Base-by-base conservation (phyloP, 805 yeast species). In the baker's yeast (Saccharomyces cerevisiae) region DNA sequence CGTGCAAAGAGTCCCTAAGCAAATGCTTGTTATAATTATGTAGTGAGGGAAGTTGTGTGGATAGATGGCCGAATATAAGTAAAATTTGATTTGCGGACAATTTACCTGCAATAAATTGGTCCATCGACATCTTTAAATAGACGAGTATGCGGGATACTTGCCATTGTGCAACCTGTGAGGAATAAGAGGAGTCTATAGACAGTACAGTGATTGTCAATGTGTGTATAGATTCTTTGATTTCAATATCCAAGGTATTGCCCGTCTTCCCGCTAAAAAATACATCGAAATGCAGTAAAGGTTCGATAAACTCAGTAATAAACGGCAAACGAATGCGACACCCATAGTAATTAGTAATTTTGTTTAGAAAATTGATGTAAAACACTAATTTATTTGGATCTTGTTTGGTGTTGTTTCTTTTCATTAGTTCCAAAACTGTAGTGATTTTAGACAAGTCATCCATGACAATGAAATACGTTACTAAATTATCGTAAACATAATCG, bases 51-150 rank as follows among this genome's bases (percentile, higher is more conserved):
- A 60, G 22, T 11, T 53, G 55, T 1, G 59, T 49, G 3, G 63
- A 53, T 48, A 68, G 49, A 24, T 49, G 52, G 48, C 55, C 54
- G 41, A 51, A 60, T 13, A 68, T 57, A 10, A 60, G 48, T 0
- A 58, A 21, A 4, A 67, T 46, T 46, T 68, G 72, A 6, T 54
- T 49, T 2, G 56, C 58, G 1, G 65, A 53, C 17, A 68, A 50
- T 6, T 49, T 41, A 1, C 51, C 54, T 0, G 30, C 28, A 22
- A 54, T 21, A 43, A 51, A 67, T 27, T 62, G 66, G 17, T 51
- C 47, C 4, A 59, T 50, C 5, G 67, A 56, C 10, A 57, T 27
- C 10, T 51, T 30, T 3, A 62, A 24, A 31, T 66, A 67, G 8
- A 50, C 46, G 4, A 43, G 29, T 6, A 61, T 52, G 41, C 61